These are phyloP conservation scores for Periglandula ipomoeae DNA, from an alignment of 2,329 filamentous ascomycete genomes.

Conservation along the genomic window DNA sequence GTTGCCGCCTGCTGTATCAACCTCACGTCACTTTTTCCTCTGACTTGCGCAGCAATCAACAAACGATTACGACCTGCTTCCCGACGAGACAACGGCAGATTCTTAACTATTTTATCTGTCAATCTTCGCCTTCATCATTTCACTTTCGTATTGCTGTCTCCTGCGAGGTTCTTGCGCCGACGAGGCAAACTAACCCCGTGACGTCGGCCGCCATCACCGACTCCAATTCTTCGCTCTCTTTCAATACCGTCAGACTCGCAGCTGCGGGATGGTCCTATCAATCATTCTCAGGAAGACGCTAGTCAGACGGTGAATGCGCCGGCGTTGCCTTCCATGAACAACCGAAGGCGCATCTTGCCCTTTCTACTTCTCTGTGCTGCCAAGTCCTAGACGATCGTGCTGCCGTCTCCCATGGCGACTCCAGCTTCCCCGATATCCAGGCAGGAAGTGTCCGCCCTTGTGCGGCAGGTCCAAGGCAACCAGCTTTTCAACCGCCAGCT, in stretches of 20 bases:
- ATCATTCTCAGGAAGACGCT: not conserved
- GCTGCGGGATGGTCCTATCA: not conserved
- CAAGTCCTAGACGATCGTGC: not conserved
- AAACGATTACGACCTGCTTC: not conserved
- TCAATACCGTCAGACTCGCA: not conserved
- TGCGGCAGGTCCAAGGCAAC: constrained; percentile 33
- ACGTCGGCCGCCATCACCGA: not conserved
- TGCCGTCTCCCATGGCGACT: constrained; percentile 15
- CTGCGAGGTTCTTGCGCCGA: not conserved
- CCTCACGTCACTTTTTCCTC: not conserved
- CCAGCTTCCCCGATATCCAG: constrained; percentile 21
- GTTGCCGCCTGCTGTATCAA: constrained; percentile 1
- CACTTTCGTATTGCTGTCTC: not conserved
- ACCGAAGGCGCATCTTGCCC: not conserved
- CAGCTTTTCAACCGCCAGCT: constrained; percentile 54
- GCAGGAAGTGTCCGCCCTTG: constrained; percentile 35
- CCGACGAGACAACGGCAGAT: no score
- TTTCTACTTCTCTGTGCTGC: not conserved
- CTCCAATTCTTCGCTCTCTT: not conserved
- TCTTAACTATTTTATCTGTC: no score
- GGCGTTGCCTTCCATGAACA: constrained; percentile 7
- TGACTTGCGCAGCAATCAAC: not conserved
- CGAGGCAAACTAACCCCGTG: constrained; percentile 1
- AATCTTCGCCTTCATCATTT: no score
- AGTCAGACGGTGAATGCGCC: not conserved